Evolutionary conservation across 352 stramenopile genomes (phyloP).

Genomic region (Thalassiosira delicatula): DNA sequence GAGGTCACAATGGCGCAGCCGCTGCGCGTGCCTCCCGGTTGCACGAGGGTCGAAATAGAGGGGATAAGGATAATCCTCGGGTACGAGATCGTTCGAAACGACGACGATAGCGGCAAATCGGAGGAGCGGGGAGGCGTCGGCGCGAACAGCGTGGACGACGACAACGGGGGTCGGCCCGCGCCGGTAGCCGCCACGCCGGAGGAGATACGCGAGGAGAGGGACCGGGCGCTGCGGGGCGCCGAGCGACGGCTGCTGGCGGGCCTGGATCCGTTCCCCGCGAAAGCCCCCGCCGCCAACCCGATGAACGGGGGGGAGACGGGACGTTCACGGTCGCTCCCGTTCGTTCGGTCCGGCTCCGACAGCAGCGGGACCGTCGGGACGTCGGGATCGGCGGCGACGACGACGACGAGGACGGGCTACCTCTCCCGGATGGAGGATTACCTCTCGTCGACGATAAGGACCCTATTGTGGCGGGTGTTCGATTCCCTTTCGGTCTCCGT

Average conservation of each 20-base stretch:
- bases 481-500: slow-evolving; percentile 62
- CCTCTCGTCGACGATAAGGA: slow-evolving; percentile 55
- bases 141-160: too few relatives aligned
- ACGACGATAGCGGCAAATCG: slow-evolving; percentile 27
- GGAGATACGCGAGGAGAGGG: slow-evolving; percentile 58
- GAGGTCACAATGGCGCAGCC: slow-evolving; percentile 13
- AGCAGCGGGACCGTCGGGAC: background rate
- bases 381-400: background rate
- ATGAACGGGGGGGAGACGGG: too few relatives aligned
- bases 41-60: slow-evolving; percentile 54
- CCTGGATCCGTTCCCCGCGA: slow-evolving; percentile 61
- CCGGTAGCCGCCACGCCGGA: slow-evolving; percentile 12
- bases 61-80: slow-evolving; percentile 52
- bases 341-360: background rate
- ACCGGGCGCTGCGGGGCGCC: slow-evolving; percentile 60
- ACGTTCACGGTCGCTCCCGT: too few relatives aligned
- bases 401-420: slow-evolving; percentile 23
- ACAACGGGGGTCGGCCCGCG: background rate
- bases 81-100: slow-evolving; percentile 60
- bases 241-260: slow-evolving; percentile 61
- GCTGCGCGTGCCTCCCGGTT: slow-evolving; percentile 13
- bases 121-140: background rate
- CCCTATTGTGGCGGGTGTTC: slow-evolving; percentile 61
- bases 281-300: slow-evolving; percentile 7
- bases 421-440: slow-evolving; percentile 59